Base-by-base conservation (phyloP, 345 rosid genomes). In the Punica granatum region DNA sequence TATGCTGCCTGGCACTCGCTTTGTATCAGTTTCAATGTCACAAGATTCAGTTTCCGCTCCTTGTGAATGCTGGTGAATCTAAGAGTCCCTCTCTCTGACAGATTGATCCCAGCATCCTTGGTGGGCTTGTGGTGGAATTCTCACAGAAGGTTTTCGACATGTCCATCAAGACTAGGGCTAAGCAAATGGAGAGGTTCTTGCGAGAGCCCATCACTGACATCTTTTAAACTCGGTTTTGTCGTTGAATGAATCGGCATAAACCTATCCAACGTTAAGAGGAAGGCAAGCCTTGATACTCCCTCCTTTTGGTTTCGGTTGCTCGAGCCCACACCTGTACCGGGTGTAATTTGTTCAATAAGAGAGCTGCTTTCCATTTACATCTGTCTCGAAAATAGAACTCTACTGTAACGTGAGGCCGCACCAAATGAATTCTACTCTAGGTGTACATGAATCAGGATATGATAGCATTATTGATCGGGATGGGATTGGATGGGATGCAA, bases 101-200 rank as follows among this genome's bases (percentile, higher is more conserved):
- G 99, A 86, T 94, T 73, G 95, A 94, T 80, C 88, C 95, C 0
- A 94, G 85, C 54, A 91, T 94, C 77, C 91, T 86, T 34, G 97
- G 99, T 60, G 99, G 99, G 61, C 76, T 94, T 7, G 79, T 91
- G 41, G 89, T 94, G 30, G 92, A 94, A 84, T 94, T 89, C 31
- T 76, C 64, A n/a, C 88, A 80, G 69, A 89, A 94, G 93, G 92
- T 94, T 75, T 81, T 94, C 74, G 99, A 94, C 81, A 84, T 91
- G 99, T 94, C 97, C 63, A 94, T 94, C 58, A 83, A 63, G 86
- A 88, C 96, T 2, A 85, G 99, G 74, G 96, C 96, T 12, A 76
- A 69, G 66, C 95, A 89, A 81, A 94, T 94, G 98, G 96, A 94
- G 87, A 86, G 96, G 83, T 84, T 86, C 73, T 81, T 94, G 74